Evolutionary conservation across 345 rosid species (phyloP).

Genomic region (Rhodamnia argentea): DNA sequence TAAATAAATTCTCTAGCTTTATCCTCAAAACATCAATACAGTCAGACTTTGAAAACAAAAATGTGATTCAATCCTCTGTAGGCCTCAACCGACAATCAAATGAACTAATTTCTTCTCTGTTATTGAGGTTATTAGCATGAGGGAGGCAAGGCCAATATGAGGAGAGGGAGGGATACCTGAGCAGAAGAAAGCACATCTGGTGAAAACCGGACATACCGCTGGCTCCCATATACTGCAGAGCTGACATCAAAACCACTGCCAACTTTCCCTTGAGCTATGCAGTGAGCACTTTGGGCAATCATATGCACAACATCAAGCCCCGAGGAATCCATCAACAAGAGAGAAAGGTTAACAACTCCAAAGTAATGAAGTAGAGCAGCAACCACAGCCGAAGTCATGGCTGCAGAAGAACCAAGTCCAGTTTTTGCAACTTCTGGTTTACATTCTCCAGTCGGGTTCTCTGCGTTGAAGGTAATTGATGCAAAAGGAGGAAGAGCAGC

Average conservation of each 20-base stretch:
- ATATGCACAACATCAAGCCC: conserved; percentile 74
- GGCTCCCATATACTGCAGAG: conserved; percentile 96
- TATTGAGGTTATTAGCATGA: background rate
- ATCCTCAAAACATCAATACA: background rate
- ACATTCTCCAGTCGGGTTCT: conserved; percentile 46
- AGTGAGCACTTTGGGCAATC: conserved; percentile 90
- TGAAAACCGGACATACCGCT: conserved; percentile 87
- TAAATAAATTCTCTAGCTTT: background rate
- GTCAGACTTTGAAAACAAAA: background rate
- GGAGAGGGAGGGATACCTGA: conserved; percentile 46
- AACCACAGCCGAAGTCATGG: conserved; percentile 93
- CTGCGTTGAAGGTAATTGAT: conserved; percentile 75
- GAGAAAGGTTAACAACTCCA: conserved; percentile 65
- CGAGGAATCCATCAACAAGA: conserved; percentile 20
- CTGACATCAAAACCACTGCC: conserved; percentile 99
- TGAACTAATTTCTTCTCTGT: background rate
- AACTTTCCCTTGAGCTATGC: conserved; percentile 96
- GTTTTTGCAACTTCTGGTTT: conserved; percentile 99
- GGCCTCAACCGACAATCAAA: background rate
- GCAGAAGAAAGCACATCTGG: conserved; percentile 77
- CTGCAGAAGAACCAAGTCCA: conserved; percentile 98
- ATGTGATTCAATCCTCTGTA: background rate
- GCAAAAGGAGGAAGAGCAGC: conserved; percentile 73
- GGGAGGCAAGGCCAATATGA: background rate
- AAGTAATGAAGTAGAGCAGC: conserved; percentile 89